These are phyloP conservation scores for Russula earlei DNA, from an alignment of 768 basidiomycete genomes.

Conservation along the genomic window DNA sequence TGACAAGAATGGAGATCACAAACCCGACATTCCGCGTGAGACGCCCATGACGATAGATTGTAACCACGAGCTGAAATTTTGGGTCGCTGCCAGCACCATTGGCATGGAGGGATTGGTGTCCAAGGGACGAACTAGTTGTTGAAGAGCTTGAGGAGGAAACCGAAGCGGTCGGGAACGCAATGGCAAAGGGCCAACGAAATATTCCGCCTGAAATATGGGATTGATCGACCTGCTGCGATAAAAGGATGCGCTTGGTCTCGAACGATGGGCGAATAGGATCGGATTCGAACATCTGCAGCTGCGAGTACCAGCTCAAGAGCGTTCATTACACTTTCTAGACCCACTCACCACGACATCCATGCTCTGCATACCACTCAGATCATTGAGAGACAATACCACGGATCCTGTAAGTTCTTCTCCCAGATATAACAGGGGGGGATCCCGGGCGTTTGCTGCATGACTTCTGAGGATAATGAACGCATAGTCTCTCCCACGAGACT, in stretches of 20 bases:
- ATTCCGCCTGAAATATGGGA: not conserved
- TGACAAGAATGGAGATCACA: not conserved
- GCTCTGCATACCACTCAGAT: not conserved
- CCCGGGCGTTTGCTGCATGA: not conserved
- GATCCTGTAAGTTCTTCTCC: constrained; percentile 11
- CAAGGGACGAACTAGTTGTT: not conserved
- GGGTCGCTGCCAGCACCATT: not conserved
- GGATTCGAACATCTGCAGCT: constrained; percentile 3
- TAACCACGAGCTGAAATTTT: constrained; percentile 5
- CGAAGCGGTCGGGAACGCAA: not conserved
- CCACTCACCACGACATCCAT: constrained; percentile 14
- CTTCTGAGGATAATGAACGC: constrained; percentile 6
- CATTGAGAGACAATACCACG: not conserved
- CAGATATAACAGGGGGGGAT: not conserved
- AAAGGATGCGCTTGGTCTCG: not conserved
- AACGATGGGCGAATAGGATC: not conserved
- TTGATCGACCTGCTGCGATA: not conserved
- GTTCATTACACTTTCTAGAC: too few species aligned
- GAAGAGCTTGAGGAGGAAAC: not conserved
- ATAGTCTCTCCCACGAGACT: constrained; percentile 10
- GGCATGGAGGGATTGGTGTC: not conserved
- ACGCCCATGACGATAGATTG: constrained; percentile 3
- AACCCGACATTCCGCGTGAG: constrained; percentile 3
- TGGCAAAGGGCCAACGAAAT: not conserved
- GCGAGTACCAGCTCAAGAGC: not conserved